Evolutionary conservation across 2,329 filamentous ascomycete species (phyloP).

Genomic region (Neoarthrinium moseri): DNA sequence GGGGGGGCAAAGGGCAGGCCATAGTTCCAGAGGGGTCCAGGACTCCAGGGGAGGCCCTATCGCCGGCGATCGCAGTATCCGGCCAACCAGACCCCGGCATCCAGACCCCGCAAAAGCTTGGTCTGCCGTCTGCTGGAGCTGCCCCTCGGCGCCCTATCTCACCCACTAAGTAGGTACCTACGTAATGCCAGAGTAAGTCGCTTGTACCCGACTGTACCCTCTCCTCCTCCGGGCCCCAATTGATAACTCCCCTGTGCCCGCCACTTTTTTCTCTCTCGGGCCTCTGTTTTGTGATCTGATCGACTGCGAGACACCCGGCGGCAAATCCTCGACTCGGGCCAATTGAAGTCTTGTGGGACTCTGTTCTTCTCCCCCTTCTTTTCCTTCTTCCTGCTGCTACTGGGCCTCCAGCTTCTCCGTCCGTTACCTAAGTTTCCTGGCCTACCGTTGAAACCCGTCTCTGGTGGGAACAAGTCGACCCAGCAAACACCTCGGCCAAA

Average conservation of each 20-base stretch:
- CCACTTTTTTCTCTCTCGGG: background rate
- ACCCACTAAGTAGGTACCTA: background rate
- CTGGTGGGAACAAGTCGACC: background rate
- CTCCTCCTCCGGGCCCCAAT: background rate
- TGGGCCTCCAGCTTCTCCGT: background rate
- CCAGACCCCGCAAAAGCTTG: slow-evolving; percentile 25
- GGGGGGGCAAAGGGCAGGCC: no score
- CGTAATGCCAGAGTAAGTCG: no score
- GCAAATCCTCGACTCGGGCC: no score
- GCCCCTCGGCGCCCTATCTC: background rate
- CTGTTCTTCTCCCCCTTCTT: slow-evolving; percentile 1
- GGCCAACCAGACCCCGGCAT: slow-evolving; percentile 14
- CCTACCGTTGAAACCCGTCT: background rate
- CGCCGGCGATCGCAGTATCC: slow-evolving; percentile 1
- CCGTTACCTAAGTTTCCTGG: background rate
- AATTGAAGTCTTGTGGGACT: slow-evolving; percentile 13
- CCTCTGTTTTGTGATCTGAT: no score
- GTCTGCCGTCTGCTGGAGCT: background rate
- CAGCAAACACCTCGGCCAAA: background rate
- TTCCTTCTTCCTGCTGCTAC: no score
- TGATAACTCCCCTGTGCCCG: background rate
- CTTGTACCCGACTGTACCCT: background rate
- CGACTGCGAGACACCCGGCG: no score
- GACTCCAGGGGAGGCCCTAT: no score
- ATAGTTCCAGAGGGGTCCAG: no score